These are phyloP conservation scores for Allium sativum DNA, from an alignment of 106 monocot species.

Conservation along the genomic window DNA sequence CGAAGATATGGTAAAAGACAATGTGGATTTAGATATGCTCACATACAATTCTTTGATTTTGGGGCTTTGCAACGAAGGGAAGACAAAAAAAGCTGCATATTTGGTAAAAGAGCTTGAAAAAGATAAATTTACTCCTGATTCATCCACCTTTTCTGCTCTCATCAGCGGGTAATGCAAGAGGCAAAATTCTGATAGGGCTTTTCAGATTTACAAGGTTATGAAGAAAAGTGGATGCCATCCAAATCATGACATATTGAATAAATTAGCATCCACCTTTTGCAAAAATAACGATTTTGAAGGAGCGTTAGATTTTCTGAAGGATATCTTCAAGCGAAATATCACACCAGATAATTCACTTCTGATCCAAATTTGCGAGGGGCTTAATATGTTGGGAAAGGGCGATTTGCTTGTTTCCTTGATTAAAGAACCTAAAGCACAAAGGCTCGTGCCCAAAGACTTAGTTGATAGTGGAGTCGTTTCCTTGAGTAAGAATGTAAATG, in stretches of 20 bases:
- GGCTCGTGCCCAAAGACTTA: slow-evolving; percentile 32
- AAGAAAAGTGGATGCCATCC: slow-evolving; percentile 56
- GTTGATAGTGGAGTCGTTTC: slow-evolving; percentile 1
- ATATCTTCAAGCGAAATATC: slow-evolving; percentile 58
- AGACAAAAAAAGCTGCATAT: slow-evolving; percentile 64
- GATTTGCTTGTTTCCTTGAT: slow-evolving; percentile 19
- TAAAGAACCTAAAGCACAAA: slow-evolving; percentile 15
- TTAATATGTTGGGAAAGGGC: slow-evolving; percentile 33
- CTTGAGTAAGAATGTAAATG: slow-evolving; percentile 1
- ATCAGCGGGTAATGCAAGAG: slow-evolving; percentile 74
- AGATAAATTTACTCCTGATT: slow-evolving; percentile 46
- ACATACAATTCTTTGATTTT: slow-evolving; percentile 75
- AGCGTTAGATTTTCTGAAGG: slow-evolving; percentile 48
- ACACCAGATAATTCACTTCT: slow-evolving; percentile 42
- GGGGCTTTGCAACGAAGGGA: slow-evolving; percentile 82
- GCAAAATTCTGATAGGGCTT: slow-evolving; percentile 85
- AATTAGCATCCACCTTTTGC: slow-evolving; percentile 57
- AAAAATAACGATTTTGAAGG: slow-evolving; percentile 75
- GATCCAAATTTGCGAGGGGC: slow-evolving; percentile 34
- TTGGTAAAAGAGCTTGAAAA: slow-evolving; percentile 55
- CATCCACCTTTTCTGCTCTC: slow-evolving; percentile 64
- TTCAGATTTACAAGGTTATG: slow-evolving; percentile 75
- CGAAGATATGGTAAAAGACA: slow-evolving; percentile 64
- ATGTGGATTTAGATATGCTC: slow-evolving; percentile 49
- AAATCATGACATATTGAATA: slow-evolving; percentile 35